phyloP scores from a whole-genome alignment of 2,329 filamentous ascomycete species.

The Pseudocercospora fuligena region DNA sequence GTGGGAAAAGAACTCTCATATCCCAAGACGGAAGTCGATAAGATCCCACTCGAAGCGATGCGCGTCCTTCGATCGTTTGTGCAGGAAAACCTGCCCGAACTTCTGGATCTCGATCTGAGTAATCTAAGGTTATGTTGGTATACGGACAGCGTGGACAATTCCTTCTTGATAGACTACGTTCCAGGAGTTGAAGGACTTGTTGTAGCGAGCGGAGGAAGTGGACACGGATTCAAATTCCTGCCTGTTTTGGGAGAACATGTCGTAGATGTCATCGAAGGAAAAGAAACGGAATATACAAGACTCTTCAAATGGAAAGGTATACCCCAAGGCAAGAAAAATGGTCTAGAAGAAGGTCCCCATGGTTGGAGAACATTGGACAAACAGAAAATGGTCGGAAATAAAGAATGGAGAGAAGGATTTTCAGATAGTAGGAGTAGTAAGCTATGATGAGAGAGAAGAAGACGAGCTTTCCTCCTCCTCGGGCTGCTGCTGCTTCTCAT shows the following conservation, averaged over 20 bases:
- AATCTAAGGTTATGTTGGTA: constrained; percentile 58
- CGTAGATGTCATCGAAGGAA: constrained; percentile 33
- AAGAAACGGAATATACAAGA: constrained; percentile 28
- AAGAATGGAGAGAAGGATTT: constrained; percentile 26
- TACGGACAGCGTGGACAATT: constrained; percentile 50
- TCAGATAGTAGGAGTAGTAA: not conserved
- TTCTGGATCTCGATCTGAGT: constrained; percentile 45
- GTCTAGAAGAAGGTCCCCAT: constrained; percentile 35
- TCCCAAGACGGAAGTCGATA: constrained; percentile 25
- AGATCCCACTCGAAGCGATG: constrained; percentile 34
- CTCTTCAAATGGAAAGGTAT: constrained; percentile 32
- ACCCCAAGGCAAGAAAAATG: constrained; percentile 32
- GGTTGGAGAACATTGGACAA: constrained; percentile 38
- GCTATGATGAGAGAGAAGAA: not conserved
- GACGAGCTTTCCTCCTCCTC: too few relatives aligned
- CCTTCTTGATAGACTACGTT: constrained; percentile 36
- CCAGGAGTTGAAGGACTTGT: constrained; percentile 30
- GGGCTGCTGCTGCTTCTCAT: not conserved
- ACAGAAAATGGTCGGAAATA: constrained; percentile 32
- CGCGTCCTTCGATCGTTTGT: constrained; percentile 30
- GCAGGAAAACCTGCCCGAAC: constrained; percentile 51
- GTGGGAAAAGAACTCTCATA: constrained; percentile 26
- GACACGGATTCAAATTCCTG: constrained; percentile 43
- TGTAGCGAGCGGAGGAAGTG: constrained; percentile 39
- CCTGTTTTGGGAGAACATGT: constrained; percentile 39